These are phyloP conservation scores for Neurospora africana DNA, from an alignment of 495 filamentous ascomycete genomes.

Conservation along the genomic window DNA sequence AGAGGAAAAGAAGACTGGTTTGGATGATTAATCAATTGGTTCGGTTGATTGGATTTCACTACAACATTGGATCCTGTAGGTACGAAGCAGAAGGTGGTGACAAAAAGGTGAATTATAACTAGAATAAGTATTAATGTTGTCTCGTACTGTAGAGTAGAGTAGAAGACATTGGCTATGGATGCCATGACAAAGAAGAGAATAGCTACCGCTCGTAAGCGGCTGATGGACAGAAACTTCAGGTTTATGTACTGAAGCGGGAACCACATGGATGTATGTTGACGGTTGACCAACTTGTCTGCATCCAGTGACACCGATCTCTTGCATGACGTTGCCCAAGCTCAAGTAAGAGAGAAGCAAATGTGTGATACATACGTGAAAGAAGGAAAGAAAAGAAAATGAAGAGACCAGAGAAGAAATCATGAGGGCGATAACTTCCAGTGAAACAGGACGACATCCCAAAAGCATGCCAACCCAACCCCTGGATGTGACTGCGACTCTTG, in stretches of 20 bases:
- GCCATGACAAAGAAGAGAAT: not conserved
- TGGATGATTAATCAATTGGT: too few relatives aligned
- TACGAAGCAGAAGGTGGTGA: too few relatives aligned
- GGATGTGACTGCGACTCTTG: not conserved
- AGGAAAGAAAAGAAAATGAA: not conserved
- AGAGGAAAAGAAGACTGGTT: too few relatives aligned
- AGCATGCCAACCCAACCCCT: not conserved
- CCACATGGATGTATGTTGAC: not conserved
- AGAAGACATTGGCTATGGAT: not conserved
- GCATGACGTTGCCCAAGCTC: not conserved
- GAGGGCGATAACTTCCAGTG: not conserved
- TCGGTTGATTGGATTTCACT: too few relatives aligned
- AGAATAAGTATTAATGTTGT: not conserved
- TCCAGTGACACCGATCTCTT: not conserved
- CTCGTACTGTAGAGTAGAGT: not conserved
- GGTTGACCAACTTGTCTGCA: not conserved
- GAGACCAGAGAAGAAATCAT: not conserved
- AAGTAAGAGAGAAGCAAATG: not conserved
- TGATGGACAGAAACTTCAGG: not conserved
- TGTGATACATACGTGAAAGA: not conserved
- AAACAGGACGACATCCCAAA: not conserved
- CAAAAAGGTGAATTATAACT: not conserved
- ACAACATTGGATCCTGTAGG: too few relatives aligned
- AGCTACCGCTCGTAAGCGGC: not conserved
- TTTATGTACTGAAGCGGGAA: not conserved